Evolutionary conservation across 345 rosid genomes (phyloP).

Genomic region (Leavenworthia alabamica): DNA sequence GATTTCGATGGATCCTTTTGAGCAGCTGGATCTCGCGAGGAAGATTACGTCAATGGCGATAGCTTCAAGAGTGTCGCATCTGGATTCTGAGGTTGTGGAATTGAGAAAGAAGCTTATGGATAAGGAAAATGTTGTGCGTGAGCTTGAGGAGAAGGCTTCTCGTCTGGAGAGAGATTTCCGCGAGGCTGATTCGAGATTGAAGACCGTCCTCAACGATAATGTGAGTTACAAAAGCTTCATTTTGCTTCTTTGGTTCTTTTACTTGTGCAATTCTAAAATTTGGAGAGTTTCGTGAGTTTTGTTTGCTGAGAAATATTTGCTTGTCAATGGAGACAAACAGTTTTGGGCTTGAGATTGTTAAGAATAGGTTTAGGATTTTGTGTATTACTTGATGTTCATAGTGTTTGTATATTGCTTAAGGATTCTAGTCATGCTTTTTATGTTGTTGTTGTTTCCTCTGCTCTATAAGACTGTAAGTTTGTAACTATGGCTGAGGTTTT

Average conservation of each 20-base stretch:
- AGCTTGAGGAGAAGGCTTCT: conserved; percentile 57
- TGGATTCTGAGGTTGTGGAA: conserved; percentile 60
- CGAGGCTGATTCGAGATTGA: conserved; percentile 62
- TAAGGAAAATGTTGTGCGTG: conserved; percentile 55
- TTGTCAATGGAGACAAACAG: neutral
- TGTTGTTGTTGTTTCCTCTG: neutral
- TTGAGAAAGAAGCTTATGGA: conserved; percentile 49
- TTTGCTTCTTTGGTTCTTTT: neutral
- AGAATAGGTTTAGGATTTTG: too few species aligned
- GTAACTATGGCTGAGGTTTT: neutral
- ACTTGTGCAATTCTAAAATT: neutral
- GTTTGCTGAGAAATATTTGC: neutral
- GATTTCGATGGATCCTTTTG: conserved; percentile 85
- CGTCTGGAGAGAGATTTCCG: conserved; percentile 46
- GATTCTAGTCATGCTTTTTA: too few species aligned
- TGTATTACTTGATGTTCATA: too few species aligned
- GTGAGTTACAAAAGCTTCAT: conserved; percentile 31
- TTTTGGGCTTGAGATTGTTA: too few species aligned
- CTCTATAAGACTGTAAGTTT: neutral
- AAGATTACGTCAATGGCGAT: conserved; percentile 96
- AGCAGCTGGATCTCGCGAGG: conserved; percentile 95
- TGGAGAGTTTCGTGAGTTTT: neutral
- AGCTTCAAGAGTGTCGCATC: conserved; percentile 77
- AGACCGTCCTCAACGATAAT: conserved; percentile 56
- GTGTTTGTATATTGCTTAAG: too few species aligned